Base-by-base conservation (phyloP, 2,329 filamentous ascomycete genomes). In the Mycosphaerella arachidis region DNA sequence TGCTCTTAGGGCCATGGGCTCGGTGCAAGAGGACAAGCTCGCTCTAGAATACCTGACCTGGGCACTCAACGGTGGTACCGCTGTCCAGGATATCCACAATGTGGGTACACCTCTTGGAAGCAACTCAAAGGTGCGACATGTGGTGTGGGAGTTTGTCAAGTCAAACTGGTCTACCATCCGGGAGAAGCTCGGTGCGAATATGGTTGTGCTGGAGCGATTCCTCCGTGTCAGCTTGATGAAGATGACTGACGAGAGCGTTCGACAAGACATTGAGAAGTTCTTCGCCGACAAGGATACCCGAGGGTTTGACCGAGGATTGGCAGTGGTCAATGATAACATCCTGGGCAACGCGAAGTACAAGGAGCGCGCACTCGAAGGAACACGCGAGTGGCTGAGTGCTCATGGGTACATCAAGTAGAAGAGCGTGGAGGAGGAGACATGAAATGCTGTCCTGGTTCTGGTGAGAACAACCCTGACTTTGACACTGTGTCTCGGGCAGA, bases 191-290 rank as follows among this genome's bases (percentile, higher is more conserved):
- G 86, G 84, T 73, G 81, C 82, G 46, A 97, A 97, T 77, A 89
- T 91, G 64, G 88, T 97, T 31, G 85, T 97, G 3, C 81, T 97
- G 16, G 93, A 99, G 77, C 87, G 93, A 52, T 96, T 96, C 77
- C 78, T 99, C 68, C 87, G 90, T 67, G 81, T 89, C 67, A 86
- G 86, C 48, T 78, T 99, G 67, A 85, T 85, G 70, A 89, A 90
- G 72, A 97, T 95, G 73, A 85, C 90, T 3, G 87, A 91, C 68
- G 77, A 80, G 13, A 82, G 83, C 63, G 82, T 85, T 16, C 83
- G 91, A 63, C 81, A 86, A 65, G 91, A 97, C 56, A 94, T 99
- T 69, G 82, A 87, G 53, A 74, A 77, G 2, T 99, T 99, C 81
- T 99, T 97, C 80, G 82, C 84, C 68, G 83, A 84, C 69, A 96